Evolutionary conservation across 2,329 filamentous ascomycete species (phyloP), one percentile per base, ranked within the genome.

Genomic region (Aulographum hederae): DNA sequence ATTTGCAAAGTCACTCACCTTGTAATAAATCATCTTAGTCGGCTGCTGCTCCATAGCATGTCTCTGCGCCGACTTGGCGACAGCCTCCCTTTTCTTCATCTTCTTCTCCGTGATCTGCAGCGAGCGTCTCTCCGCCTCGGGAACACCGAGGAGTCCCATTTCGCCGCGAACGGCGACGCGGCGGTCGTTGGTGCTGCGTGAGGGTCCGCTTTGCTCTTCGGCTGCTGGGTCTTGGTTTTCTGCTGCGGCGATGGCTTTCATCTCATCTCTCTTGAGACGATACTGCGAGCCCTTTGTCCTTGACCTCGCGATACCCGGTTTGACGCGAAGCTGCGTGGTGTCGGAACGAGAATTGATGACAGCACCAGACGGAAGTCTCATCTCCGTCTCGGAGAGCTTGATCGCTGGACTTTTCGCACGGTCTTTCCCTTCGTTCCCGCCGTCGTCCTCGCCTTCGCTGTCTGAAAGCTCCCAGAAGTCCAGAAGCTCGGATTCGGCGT

Each of bases 391-490:
- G 17, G 38, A 39, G 10, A 37, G 26, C 23, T 30, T 15, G 16
- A 17, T n/a, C n/a, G n/a, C n/a, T n/a, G n/a, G n/a, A n/a, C n/a
- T n/a, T n/a, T n/a, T 37, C 26, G 34, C 18, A 18, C 20, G 34
- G 19, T 31, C 29, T 8, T 19, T 8, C 21, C n/a, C 29, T 14
- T 25, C 11, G 10, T 19, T 32, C 12, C 21, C 20, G 19, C 12
- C 32, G 28, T 26, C 30, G 21, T 31, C 19, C 18, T 11, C 21
- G 15, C 34, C 35, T 13, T 21, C 28, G 19, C 18, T 5, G 43
- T 41, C 42, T 42, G 35, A 25, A 15, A 8, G 20, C 32, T 44
- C 43, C 43, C 42, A 53, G 33, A 53, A 53, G 16, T 52, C 50
- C 4, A 45, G 37, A 8, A 53, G 38, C 30, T 51, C 50, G 2